phyloP scores from a whole-genome alignment of 257 asterid genomes.

The Haberlea rhodopensis region DNA sequence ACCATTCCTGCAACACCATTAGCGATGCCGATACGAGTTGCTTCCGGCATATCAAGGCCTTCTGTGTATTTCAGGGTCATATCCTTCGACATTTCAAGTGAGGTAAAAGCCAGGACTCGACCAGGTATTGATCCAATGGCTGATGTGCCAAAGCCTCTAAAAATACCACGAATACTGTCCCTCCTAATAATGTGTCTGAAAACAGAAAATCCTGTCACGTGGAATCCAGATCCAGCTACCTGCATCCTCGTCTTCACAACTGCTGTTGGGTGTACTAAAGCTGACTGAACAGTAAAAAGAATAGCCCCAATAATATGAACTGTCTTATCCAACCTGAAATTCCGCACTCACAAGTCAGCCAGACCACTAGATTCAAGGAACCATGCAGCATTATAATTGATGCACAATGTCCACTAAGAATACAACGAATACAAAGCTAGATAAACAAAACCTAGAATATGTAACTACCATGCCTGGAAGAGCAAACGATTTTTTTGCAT shows the following conservation, averaged over 20 bases:
- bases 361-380: conserved; percentile 11
- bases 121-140: conserved; percentile 95
- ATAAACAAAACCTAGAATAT: neutral
- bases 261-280: conserved; percentile 85
- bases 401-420: neutral
- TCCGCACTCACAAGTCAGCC: conserved; percentile 17
- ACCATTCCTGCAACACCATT: conserved; percentile 90
- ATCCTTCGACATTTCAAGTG: conserved; percentile 84
- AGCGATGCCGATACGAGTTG: conserved; percentile 72
- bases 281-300: conserved; percentile 82
- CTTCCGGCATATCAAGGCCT: conserved; percentile 64
- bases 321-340: conserved; percentile 78
- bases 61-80: conserved; percentile 59
- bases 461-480: neutral
- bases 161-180: conserved; percentile 72
- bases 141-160: conserved; percentile 89
- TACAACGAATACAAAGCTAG: neutral
- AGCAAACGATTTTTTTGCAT: neutral
- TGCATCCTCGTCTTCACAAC: conserved; percentile 94
- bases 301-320: conserved; percentile 85
- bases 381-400: neutral
- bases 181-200: conserved; percentile 52
- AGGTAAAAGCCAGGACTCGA: conserved; percentile 81
- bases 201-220: conserved; percentile 55
- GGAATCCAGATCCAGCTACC: conserved; percentile 67